Evolutionary conservation across 345 rosid species (phyloP).

Genomic region (Psidium guajava): DNA sequence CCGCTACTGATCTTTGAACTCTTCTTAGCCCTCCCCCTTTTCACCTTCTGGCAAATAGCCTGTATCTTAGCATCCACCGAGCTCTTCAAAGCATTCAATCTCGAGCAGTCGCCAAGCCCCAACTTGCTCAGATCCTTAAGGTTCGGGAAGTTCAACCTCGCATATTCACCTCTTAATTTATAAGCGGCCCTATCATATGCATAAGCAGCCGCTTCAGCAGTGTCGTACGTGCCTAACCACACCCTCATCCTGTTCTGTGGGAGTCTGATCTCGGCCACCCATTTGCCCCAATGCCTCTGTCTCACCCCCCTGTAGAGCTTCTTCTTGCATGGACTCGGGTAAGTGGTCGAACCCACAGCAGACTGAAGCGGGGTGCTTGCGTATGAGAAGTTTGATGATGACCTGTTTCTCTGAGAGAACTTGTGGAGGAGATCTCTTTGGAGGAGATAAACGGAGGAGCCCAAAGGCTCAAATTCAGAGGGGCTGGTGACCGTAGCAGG

Average conservation of each 20-base stretch:
- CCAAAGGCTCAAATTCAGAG: conserved; percentile 30
- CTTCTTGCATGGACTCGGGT: conserved; percentile 33
- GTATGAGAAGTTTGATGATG: background rate
- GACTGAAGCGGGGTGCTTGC: conserved; percentile 11
- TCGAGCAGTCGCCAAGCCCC: conserved; percentile 49
- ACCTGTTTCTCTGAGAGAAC: conserved; percentile 38
- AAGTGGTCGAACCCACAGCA: conserved; percentile 10
- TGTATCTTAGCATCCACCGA: conserved; percentile 86
- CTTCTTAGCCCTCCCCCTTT: conserved; percentile 50
- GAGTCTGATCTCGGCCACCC: conserved; percentile 95
- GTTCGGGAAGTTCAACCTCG: conserved; percentile 77
- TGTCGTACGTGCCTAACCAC: conserved; percentile 91
- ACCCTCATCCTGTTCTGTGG: conserved; percentile 95
- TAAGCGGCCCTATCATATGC: conserved; percentile 99
- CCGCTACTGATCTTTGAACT: conserved; percentile 17
- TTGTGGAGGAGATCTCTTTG: conserved; percentile 73
- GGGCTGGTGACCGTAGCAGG: background rate
- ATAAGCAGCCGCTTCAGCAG: conserved; percentile 88
- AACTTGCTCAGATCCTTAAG: conserved; percentile 50
- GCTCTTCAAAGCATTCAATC: conserved; percentile 45
- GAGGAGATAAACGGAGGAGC: conserved; percentile 78
- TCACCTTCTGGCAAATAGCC: conserved; percentile 72
- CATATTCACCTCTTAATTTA: conserved; percentile 90
- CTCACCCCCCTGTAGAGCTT: conserved; percentile 96
- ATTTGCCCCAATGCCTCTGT: conserved; percentile 98